Base-by-base conservation (phyloP, 129 eudicot species). In the Escallonia rubra region DNA sequence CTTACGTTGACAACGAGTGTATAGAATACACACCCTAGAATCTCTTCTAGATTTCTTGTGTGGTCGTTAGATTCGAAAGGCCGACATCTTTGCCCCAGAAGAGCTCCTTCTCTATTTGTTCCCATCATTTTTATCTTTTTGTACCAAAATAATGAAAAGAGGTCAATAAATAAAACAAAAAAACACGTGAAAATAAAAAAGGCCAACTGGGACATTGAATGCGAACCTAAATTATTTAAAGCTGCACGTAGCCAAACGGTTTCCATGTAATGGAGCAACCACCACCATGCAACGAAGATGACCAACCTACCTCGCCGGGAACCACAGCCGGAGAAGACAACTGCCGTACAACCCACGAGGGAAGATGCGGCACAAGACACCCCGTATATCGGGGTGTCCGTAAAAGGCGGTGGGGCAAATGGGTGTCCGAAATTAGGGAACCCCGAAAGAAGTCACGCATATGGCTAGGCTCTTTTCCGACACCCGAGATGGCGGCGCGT, bases 391-490 rank as follows among this genome's bases (percentile, higher is more conserved):
- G 66, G 5, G 86, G 86, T 10, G 82, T 81, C 14, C 73, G 86
- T 4, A 72, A 73, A 63, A 54, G 86, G 58, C 66, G 73, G 54
- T 81, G 86, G 86, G 86, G 86, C 4, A 81, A 76, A 73, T 81
- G 86, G 86, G 86, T 81, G 46, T 81, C 86, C 5, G 86, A 81
- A 44, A 81, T 81, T 57, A 72, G 86, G 40, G 86, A 81, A 63
- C 86, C 86, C 51, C 57, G 67, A 43, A 81, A 76, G 39, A 81
- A 76, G 47, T 56, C 79, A 44, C 69, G 86, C 6, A 76, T 81
- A 67, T 81, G 86, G 86, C 74, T 81, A 14, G 86, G 86, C 11
- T 81, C 86, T 2, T 81, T 81, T 64, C 70, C 79, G 10, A 49
- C 68, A 7, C 86, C 86, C 6, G 86, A 81, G 64, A 81, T 76